Base-by-base conservation (phyloP, 1,284 basidiomycete genomes). In the Tilletia indica region DNA sequence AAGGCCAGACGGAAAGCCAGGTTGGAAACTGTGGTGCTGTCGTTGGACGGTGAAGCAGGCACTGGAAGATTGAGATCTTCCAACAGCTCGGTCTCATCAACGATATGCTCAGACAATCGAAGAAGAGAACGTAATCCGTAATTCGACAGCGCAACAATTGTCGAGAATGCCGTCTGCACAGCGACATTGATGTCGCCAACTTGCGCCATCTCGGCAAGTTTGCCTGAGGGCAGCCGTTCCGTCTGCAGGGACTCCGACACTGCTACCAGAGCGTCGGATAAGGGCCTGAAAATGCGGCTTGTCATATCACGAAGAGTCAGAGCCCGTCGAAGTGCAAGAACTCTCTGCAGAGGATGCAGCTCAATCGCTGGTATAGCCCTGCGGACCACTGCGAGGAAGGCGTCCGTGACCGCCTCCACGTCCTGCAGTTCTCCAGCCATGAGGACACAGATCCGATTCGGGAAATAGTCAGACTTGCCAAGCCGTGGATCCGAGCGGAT, bases 51-150 rank as follows among this genome's bases (percentile, higher is more conserved):
- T 16, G 34, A 38, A 3, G 4, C 14, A 16, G 36, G 16, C 61
- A 25, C 21, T 12, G 56, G 56, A 58, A 64, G 61, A 25, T 39
- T 34, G 12, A 64, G 61, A 38, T 8, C 36, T n/a, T 16, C 36
- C 61, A 38, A n/a, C 12, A 64, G 36, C 16, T 64, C 61, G 3
- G 61, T 34, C 34, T 64, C 61, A 34, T 64, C 61, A 6, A 39
- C 61, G n/a, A 64, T 64, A n/a, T 64, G 61, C 36, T 64, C 61
- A 21, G 61, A 64, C 19, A 64, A 36, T 9, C 61, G 61, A 6
- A 64, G 16, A 14, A 64, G 34, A 39, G 61, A 38, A 16, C 61
- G 61, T 34, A 42, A 3, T 8, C 61, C 61, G n/a, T 64, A 64
- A 21, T 64, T 64, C 31, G 36, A 36, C 19, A 64, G 12, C 6